Base-by-base conservation (phyloP, 108 stramenopile species). In the Cyclotella cryptica region DNA sequence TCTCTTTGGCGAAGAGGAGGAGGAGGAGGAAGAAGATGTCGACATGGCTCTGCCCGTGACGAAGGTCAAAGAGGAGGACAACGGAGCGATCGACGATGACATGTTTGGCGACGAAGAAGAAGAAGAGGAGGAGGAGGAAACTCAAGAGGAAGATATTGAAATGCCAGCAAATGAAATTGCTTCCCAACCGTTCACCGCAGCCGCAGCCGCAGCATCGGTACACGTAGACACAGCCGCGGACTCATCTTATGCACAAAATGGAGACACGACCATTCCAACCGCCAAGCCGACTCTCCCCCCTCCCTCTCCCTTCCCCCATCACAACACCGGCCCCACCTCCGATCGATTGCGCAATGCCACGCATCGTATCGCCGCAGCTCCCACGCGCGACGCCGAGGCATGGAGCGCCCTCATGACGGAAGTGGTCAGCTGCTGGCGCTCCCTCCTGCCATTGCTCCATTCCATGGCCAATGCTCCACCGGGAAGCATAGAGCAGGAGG, bases 331-430 rank as follows among this genome's bases (percentile, higher is more conserved):
- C 11, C 84, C 93, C 17, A 87, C 91, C 11, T 80, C 85, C 66
- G 84, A 90, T 71, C 92, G 94, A 44, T 88, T 88, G 44, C 89
- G 92, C 52, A 91, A 91, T 81, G 94, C 92, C 63, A 80, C 91
- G 69, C 78, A 75, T n/a, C 89, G 94, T 61, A 86, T 95, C 57
- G 60, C 79, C 19, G 47, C 84, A 45, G 44, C 84, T 69, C 94
- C 94, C 13, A 69, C 61, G 1, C 51, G 83, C 39, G 94, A 95
- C 66, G 87, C 89, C 21, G 94, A 95, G 84, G 94, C 94, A 41
- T 95, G 94, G 94, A 79, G 84, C 64, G 94, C 90, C 7, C 41
- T 95, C 11, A 78, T 95, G 53, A 91, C 89, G 12, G 94, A 95
- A 78, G 91, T 86, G 10, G 67, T 71, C 27, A 67, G 84, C 14